Evolutionary conservation across 495 filamentous ascomycete species (phyloP).

Genomic region (Paragyromitra xinjiangensis): DNA sequence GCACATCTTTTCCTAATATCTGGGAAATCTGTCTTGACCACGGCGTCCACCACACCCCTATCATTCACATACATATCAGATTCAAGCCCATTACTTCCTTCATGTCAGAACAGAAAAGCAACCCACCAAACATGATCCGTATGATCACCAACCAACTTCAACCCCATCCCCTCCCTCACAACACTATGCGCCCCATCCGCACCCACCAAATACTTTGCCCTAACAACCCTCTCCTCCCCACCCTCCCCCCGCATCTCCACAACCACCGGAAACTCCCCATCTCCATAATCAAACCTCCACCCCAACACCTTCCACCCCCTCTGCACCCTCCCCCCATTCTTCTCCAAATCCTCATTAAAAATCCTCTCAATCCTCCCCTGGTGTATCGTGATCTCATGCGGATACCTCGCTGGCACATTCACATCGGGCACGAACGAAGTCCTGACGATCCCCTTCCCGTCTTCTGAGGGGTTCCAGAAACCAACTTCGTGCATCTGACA

Average conservation of each 20-base stretch:
- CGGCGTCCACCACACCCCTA: conserved; percentile 82
- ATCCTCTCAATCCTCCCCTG: conserved; percentile 75
- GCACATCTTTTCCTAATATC: conserved; percentile 71
- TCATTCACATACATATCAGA: neutral
- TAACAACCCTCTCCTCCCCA: conserved; percentile 28
- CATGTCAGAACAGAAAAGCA: conserved; percentile 37
- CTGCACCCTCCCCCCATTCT: conserved; percentile 64
- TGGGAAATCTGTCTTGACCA: conserved; percentile 78
- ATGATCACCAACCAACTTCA: conserved; percentile 77
- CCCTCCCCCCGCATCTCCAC: conserved; percentile 34
- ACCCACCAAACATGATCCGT: conserved; percentile 72
- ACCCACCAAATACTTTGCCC: conserved; percentile 60
- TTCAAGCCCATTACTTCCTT: neutral
- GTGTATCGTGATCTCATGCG: conserved; percentile 65
- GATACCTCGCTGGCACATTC: conserved; percentile 62
- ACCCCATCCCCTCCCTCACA: conserved; percentile 72
- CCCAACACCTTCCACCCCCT: conserved; percentile 68
- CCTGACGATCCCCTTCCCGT: conserved; percentile 54
- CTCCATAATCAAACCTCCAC: conserved; percentile 67
- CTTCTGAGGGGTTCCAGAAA: conserved; percentile 65
- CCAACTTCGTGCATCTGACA: conserved; percentile 75
- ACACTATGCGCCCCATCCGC: conserved; percentile 81
- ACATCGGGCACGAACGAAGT: conserved; percentile 63
- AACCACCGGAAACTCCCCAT: conserved; percentile 60
- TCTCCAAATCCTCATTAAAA: conserved; percentile 49